Conservation (phyloP, 495 filamentous ascomycete genomes). For the Podospora pseudocomata region DNA sequence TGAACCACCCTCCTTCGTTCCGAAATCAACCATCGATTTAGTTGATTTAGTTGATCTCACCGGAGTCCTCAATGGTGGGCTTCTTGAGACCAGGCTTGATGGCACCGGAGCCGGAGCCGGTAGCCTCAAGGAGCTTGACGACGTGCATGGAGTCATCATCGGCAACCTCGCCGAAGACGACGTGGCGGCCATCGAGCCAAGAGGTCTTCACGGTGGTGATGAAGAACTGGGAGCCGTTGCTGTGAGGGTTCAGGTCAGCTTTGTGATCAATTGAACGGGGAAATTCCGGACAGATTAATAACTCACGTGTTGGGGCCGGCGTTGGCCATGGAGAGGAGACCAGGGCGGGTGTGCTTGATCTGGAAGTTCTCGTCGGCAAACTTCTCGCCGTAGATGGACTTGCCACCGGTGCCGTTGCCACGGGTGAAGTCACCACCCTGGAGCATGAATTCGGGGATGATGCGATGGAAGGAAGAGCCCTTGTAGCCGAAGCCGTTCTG, state of each 20-base stretch:
- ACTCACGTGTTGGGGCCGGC: conserved; percentile 74
- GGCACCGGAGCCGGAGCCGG: conserved; percentile 59
- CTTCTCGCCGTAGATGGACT: conserved; percentile 86
- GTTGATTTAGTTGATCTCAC: conserved; percentile 40
- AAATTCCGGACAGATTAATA: not conserved
- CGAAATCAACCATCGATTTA: not conserved
- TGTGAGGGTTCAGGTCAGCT: conserved; percentile 24
- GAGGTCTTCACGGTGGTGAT: conserved; percentile 67
- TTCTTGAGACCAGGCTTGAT: conserved; percentile 56
- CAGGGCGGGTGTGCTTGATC: conserved; percentile 58
- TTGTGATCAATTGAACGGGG: not conserved
- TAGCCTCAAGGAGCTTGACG: conserved; percentile 71
- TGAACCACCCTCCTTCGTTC: not conserved
- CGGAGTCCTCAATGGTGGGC: conserved; percentile 63
- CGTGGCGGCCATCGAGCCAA: conserved; percentile 76
- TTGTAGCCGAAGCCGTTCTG: conserved; percentile 84
- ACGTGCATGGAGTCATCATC: conserved; percentile 59
- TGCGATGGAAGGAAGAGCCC: conserved; percentile 86
- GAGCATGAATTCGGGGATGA: conserved; percentile 97
- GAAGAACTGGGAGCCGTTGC: conserved; percentile 78
- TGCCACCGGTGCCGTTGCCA: conserved; percentile 83
- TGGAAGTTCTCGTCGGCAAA: conserved; percentile 79
- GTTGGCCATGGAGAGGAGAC: conserved; percentile 80
- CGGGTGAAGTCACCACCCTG: conserved; percentile 99
- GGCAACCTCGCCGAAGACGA: conserved; percentile 76